Conservation (phyloP, 1,284 basidiomycete genomes). For the Ustilago curta region DNA sequence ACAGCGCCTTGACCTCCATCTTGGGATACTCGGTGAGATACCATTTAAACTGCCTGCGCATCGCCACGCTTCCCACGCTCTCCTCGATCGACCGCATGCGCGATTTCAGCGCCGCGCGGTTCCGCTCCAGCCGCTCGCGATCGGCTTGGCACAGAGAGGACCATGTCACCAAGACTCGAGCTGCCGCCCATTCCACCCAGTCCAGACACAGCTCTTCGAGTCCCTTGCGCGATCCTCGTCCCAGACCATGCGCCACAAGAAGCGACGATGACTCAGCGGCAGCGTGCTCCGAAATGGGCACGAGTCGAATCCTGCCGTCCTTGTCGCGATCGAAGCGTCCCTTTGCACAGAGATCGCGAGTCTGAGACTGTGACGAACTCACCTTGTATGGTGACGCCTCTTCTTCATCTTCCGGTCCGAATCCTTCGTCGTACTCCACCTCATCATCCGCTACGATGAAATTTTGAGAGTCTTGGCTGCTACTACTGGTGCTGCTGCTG, state of each 20-base stretch:
- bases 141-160: constrained; percentile 18
- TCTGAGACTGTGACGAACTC: not conserved
- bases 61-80: constrained; percentile 30
- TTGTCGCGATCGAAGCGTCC: constrained; percentile 11
- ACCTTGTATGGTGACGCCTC: not conserved
- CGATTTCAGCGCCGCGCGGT: constrained; percentile 25
- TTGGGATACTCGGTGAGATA: constrained; percentile 48
- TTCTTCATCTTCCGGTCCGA: constrained; percentile 6
- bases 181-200: constrained; percentile 51
- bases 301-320: constrained; percentile 22
- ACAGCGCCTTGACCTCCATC: constrained; percentile 24
- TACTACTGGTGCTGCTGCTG: constrained; percentile 16
- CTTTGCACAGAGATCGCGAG: too few relatives aligned
- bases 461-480: constrained; percentile 18
- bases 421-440: constrained; percentile 42
- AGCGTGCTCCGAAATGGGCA: constrained; percentile 15
- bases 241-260: constrained; percentile 23
- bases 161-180: constrained; percentile 38
- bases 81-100: constrained; percentile 36
- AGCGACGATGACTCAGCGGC: constrained; percentile 2
- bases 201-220: constrained; percentile 45
- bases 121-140: constrained; percentile 34
- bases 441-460: constrained; percentile 45
- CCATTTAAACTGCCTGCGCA: constrained; percentile 55
- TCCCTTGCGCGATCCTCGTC: constrained; percentile 14